phyloP scores from a whole-genome alignment of 805 yeast genomes.

The Ogataea pignaliae region DNA sequence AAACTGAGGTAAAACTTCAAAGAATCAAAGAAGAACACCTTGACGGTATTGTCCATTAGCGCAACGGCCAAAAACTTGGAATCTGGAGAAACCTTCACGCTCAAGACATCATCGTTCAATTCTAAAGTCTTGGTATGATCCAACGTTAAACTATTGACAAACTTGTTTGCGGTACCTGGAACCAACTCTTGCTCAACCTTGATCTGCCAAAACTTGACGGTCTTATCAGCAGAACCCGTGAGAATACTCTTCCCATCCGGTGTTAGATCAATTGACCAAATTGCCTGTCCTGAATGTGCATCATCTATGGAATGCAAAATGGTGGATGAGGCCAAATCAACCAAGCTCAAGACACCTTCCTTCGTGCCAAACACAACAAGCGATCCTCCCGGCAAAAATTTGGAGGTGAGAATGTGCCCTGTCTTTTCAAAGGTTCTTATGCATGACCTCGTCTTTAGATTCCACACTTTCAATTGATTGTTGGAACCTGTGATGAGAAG shows the following conservation, averaged over 20 bases:
- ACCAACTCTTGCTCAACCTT: slow-evolving; percentile 60
- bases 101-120: slow-evolving; percentile 76
- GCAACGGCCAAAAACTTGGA: slow-evolving; percentile 75
- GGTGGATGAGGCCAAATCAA: slow-evolving; percentile 81
- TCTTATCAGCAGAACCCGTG: slow-evolving; percentile 92
- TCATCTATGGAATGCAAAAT: slow-evolving; percentile 62
- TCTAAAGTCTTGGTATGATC: slow-evolving; percentile 79
- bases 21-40: slow-evolving; percentile 83
- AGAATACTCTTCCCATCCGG: slow-evolving; percentile 80
- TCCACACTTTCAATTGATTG: slow-evolving; percentile 88
- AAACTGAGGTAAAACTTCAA: slow-evolving; percentile 83
- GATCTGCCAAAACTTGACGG: slow-evolving; percentile 86
- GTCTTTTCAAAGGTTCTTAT: slow-evolving; percentile 77
- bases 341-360: slow-evolving; percentile 76
- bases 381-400: slow-evolving; percentile 88
- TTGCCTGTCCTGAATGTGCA: slow-evolving; percentile 71
- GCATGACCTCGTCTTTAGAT: slow-evolving; percentile 65
- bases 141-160: slow-evolving; percentile 50
- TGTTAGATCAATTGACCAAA: slow-evolving; percentile 88
- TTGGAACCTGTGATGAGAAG: slow-evolving; percentile 86
- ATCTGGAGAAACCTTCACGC: slow-evolving; percentile 79
- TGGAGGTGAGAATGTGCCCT: slow-evolving; percentile 78
- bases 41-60: slow-evolving; percentile 88
- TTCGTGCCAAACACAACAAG: slow-evolving; percentile 85
- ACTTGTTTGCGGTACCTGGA: slow-evolving; percentile 56